Evolutionary conservation across 495 filamentous ascomycete species (phyloP).

Genomic region (Diplogelasinospora grovesii): DNA sequence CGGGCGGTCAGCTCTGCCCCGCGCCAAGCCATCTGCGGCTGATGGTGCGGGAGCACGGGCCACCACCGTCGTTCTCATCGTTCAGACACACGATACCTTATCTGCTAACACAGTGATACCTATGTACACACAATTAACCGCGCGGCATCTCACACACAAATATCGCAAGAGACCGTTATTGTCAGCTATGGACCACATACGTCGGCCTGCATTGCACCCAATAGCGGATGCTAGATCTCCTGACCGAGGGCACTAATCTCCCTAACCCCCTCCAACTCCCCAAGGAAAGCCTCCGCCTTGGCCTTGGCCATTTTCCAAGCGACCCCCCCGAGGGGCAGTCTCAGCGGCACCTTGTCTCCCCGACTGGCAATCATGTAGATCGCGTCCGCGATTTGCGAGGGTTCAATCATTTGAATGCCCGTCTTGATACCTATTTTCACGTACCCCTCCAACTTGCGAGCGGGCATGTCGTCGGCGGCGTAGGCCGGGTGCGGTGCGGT

Average conservation of each 20-base stretch:
- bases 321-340: constrained; percentile 36
- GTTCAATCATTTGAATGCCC: constrained; percentile 13
- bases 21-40: too few species aligned
- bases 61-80: too few species aligned
- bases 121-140: too few species aligned
- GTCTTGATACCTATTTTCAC: constrained; percentile 30
- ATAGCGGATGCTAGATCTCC: constrained; percentile 4
- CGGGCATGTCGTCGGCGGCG: constrained; percentile 26
- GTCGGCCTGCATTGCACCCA: too few species aligned
- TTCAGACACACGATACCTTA: too few species aligned
- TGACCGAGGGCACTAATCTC: constrained; percentile 16
- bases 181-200: too few species aligned
- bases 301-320: constrained; percentile 33
- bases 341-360: constrained; percentile 34
- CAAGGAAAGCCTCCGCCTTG: constrained; percentile 29
- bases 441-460: constrained; percentile 30
- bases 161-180: too few species aligned
- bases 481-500: constrained; percentile 34
- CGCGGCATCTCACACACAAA: too few species aligned
- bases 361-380: constrained; percentile 34
- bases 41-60: too few species aligned
- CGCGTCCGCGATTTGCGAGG: constrained; percentile 29
- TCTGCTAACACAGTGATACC: too few species aligned
- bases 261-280: constrained; percentile 32
- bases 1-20: too few species aligned